Base-by-base conservation (phyloP, 148 eudicot genomes). In the Vaccinium corymbosum region DNA sequence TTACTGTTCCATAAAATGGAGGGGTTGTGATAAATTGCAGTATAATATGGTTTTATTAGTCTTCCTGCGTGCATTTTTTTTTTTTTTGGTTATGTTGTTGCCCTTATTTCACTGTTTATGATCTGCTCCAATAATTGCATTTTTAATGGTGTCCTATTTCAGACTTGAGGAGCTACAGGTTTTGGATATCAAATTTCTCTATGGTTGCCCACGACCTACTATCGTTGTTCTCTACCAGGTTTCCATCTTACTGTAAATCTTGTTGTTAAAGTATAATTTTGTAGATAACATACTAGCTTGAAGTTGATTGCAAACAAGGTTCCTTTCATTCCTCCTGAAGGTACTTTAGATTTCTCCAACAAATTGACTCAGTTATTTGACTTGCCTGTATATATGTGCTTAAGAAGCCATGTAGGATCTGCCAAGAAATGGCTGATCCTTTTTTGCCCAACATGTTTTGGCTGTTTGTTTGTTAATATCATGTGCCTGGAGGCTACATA, bases 121-220 rank as follows among this genome's bases (percentile, higher is more conserved):
- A 19, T 62, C 22, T 15, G 75, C 25, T 2, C 8, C 35, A 2
- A 11, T 27, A 61, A 11, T 74, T 32, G 49, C 29, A 70, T 66
- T 7, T 49, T 25, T 27, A 50, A 70, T 27, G 29, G 13, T 35
- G 22, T 50, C 32, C 66, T 80, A 68, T 84, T 77, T 81, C 97
- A 96, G 99, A 92, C 95, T 96, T 72, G 99, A 96, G 92, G 98
- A 96, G 90, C 99, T 96, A 80, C 98, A 96, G 87, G 98, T 96
- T 86, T 91, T 96, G 87, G 99, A 96, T 93, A 96, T 96, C 87
- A 96, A 96, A 86, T 96, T 96, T 90, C 91, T 96, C 12, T 94
- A 89, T 87, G 97, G 98, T 78, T 93, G 98, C 85, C 87, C 91
- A 76, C 92, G 91, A 86, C 99, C 98, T 85, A 96, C 99, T 74